Percentiles rank a stretch among this genome's conserved stretches.
These are phyloP conservation scores for Chlamydomonas sp. DNA, from an alignment of 139 green algal genomes.

Conservation along the genomic window DNA sequence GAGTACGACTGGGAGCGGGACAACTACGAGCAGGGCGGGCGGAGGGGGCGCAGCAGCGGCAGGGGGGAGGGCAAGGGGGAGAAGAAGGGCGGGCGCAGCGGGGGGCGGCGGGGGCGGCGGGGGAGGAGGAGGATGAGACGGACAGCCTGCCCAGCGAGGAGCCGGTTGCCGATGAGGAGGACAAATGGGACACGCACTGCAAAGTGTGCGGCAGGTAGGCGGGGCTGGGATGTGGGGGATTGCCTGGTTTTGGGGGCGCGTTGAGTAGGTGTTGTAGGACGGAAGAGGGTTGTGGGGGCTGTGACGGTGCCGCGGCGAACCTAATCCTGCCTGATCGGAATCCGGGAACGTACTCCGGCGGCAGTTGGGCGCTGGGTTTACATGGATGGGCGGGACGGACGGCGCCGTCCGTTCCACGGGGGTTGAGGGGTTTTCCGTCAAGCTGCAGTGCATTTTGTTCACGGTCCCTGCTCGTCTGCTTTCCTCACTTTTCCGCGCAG, in stretches of 20 bases:
- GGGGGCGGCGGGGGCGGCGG: too few relatives aligned
- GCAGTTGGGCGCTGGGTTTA: not conserved
- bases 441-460: not conserved
- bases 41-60: not conserved
- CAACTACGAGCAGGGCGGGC: not conserved
- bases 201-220: slow-evolving; percentile 30
- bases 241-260: not conserved
- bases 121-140: not conserved
- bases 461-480: not conserved
- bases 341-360: not conserved
- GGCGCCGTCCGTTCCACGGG: not conserved
- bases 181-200: slow-evolving; percentile 45
- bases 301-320: not conserved
- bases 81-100: not conserved
- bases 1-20: slow-evolving; percentile 33
- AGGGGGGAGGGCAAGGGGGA: slow-evolving; percentile 2
- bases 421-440: not conserved
- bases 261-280: not conserved
- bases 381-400: not conserved
- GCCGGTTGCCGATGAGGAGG: slow-evolving; percentile 9
- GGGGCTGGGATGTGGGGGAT: not conserved
- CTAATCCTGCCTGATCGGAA: not conserved
- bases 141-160: not conserved
- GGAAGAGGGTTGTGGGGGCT: not conserved
- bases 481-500: not conserved